Evolutionary conservation across 441 rosid species (phyloP), one percentile per base, ranked within the genome.

Genomic region (Arabidopsis hybrid): DNA sequence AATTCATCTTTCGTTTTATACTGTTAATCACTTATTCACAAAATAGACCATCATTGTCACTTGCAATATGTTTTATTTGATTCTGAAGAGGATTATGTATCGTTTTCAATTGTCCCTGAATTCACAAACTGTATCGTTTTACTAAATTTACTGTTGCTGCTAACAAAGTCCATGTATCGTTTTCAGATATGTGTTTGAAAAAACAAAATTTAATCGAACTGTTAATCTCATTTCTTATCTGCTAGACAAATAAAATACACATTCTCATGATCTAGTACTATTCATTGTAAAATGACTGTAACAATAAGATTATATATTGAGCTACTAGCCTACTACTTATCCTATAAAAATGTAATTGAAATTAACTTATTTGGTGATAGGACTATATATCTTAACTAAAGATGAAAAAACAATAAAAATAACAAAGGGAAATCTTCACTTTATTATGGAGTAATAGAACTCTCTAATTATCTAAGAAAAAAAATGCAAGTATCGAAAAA

Each of bases 391-490:
- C 26, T 29, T 4, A 2, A 29, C 3, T 29, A 29, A 29, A 31
- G 32, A 4, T 31, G 5, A 31, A 31, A 31, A 31, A 31, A 21
- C 26, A 31, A 34, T 0, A 35, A 46, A 43, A 17, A 4, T 7
- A 32, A 56, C 73, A 45, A 5, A 6, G 29, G 38, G 2, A 16
- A 61, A 52, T 61, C 17, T 31, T 50, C 51, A 71, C 75, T 29
- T 5, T 51, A 60, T 38, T 17, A 49, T 26, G 7, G 46, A 60
- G 46, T 45, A 51, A 53, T n/a, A 45, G 45, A 73, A 17, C 45
- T 55, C 34, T 4, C 4, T 31, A 31, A 31, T 31, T 31, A 31
- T 31, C 32, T 3, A 31, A 31, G 32, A 4, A 31, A 31, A 52
- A 6, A 69, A 46, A 9, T 56, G 75, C 2, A 71, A 65, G 60